Evolutionary conservation across 2,329 filamentous ascomycete species (phyloP).

Genomic region (Talaromyces sp.): DNA sequence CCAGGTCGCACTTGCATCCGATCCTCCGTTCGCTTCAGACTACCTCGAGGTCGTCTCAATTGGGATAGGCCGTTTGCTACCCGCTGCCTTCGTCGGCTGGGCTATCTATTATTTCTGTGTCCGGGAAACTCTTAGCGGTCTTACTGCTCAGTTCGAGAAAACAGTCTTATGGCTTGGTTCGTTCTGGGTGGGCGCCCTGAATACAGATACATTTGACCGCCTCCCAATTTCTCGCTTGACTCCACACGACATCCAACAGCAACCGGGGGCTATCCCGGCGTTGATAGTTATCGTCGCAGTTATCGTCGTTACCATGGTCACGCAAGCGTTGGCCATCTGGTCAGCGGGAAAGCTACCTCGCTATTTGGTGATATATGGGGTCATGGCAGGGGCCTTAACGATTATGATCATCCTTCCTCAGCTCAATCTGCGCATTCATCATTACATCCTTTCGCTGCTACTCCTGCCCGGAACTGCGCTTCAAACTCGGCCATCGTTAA

Average conservation of each 20-base stretch:
- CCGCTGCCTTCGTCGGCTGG: constrained; percentile 57
- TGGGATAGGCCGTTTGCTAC: constrained; percentile 56
- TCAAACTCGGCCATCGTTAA: constrained; percentile 56
- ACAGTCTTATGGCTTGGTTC: constrained; percentile 59
- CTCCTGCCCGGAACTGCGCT: constrained; percentile 57
- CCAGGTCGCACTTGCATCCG: constrained; percentile 58
- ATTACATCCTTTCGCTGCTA: constrained; percentile 60
- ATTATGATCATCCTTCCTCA: constrained; percentile 53
- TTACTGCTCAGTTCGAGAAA: constrained; percentile 59
- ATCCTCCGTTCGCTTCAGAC: constrained; percentile 54
- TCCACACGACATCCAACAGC: constrained; percentile 58
- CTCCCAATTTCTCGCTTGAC: constrained; percentile 62
- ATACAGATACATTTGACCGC: constrained; percentile 62
- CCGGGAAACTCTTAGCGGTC: constrained; percentile 45
- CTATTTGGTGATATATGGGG: constrained; percentile 48
- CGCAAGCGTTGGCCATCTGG: constrained; percentile 56
- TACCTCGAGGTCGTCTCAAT: constrained; percentile 55
- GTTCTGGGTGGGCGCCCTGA: constrained; percentile 59
- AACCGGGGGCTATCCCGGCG: constrained; percentile 58
- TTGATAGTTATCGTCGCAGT: constrained; percentile 52
- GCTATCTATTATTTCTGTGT: constrained; percentile 56
- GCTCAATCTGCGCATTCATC: constrained; percentile 61
- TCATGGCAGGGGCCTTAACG: constrained; percentile 47
- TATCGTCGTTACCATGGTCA: constrained; percentile 51
- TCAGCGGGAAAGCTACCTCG: constrained; percentile 56